Percentiles rank a stretch among this genome's conserved stretches.
Evolutionary conservation across 2,329 filamentous ascomycete species (phyloP).

Genomic region (Elsinoe australis): DNA sequence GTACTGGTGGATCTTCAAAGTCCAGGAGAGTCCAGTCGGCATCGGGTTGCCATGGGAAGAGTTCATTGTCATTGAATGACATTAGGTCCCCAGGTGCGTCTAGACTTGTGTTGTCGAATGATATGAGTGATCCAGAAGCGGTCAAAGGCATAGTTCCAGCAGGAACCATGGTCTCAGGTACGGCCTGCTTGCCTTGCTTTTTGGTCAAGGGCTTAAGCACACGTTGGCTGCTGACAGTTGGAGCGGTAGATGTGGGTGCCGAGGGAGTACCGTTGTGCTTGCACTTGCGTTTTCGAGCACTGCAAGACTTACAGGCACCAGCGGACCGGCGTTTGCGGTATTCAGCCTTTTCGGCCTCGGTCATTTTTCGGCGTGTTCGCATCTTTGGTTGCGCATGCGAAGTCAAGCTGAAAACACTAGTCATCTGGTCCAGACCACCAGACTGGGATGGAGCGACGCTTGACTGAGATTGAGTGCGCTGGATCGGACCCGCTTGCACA

Average conservation of each 20-base stretch:
- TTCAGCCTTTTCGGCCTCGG: conserved; percentile 32
- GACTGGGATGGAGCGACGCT: neutral
- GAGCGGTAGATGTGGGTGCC: neutral
- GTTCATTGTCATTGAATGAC: conserved; percentile 5
- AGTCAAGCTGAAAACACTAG: conserved; percentile 32
- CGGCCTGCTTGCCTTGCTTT: conserved; percentile 12
- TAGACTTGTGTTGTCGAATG: conserved; percentile 10
- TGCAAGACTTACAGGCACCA: conserved; percentile 33
- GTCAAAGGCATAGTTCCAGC: neutral
- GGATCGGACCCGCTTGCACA: conserved; percentile 22
- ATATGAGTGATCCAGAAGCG: neutral
- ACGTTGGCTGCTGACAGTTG: neutral
- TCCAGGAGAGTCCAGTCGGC: conserved; percentile 18
- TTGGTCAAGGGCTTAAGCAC: conserved; percentile 8
- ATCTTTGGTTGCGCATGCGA: conserved; percentile 30
- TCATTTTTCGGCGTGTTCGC: conserved; percentile 32
- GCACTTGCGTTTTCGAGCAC: conserved; percentile 31
- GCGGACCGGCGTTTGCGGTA: conserved; percentile 33
- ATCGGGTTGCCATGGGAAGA: conserved; percentile 6
- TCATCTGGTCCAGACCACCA: conserved; percentile 30
- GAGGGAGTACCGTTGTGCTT: conserved; percentile 17
- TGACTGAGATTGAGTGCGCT: neutral
- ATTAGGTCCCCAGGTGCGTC: conserved; percentile 6
- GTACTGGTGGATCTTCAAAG: neutral
- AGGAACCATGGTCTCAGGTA: neutral